phyloP scores from a whole-genome alignment of 306 rosid species.

The Inga leiocalycina region DNA sequence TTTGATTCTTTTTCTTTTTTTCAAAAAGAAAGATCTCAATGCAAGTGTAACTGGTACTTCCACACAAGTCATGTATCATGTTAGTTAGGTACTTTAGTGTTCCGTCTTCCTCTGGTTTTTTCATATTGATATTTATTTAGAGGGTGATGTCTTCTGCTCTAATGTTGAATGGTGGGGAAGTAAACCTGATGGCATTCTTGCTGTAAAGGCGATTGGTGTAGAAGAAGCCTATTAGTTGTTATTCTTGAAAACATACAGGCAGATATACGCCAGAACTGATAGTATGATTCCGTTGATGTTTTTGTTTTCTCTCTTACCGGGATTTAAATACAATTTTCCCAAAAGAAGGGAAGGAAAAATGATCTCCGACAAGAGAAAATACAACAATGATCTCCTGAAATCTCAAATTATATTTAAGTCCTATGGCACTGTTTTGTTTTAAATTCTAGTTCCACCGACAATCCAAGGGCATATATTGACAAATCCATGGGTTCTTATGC shows the following conservation, averaged over 20 bases:
- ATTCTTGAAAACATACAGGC: neutral
- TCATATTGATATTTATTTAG: constrained; percentile 43
- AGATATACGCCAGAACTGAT: constrained; percentile 18
- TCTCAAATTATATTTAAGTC: no score
- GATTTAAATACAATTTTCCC: no score
- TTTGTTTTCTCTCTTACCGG: neutral
- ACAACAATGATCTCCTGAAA: no score
- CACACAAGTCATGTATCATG: constrained; percentile 52
- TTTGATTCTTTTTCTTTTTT: neutral
- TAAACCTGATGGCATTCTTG: constrained; percentile 35
- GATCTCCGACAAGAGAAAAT: no score
- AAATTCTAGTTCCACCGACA: no score
- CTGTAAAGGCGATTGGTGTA: constrained; percentile 48
- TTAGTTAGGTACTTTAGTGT: constrained; percentile 49
- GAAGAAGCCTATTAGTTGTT: constrained; percentile 15
- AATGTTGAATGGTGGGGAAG: constrained; percentile 39
- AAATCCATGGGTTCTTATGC: no score
- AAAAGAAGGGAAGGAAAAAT: no score
- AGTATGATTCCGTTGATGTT: neutral
- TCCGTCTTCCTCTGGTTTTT: constrained; percentile 32
- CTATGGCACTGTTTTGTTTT: no score
- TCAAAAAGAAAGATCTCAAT: neutral
- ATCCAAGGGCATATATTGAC: no score
- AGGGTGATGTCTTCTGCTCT: constrained; percentile 41
- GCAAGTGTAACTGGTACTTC: constrained; percentile 38